Evolutionary conservation across 768 basidiomycete genomes (phyloP).

Genomic region (Asterophora parasitica): DNA sequence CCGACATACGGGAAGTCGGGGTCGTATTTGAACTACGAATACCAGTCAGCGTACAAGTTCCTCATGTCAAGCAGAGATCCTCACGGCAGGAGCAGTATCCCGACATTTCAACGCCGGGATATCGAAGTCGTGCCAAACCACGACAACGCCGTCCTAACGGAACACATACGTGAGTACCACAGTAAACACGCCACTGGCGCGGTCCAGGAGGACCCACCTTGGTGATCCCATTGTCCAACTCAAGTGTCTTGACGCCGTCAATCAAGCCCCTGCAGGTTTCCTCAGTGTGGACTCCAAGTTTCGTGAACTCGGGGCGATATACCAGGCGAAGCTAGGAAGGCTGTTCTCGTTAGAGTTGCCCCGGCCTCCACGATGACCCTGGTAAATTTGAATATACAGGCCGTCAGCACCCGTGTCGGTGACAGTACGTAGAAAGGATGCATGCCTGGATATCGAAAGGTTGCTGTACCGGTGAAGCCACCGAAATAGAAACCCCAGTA

Average conservation of each 20-base stretch:
- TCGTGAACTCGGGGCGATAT: slow-evolving; percentile 10
- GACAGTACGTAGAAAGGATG: not conserved
- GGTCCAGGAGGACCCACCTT: slow-evolving; percentile 34
- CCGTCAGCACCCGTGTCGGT: not conserved
- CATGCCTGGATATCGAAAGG: slow-evolving; percentile 12
- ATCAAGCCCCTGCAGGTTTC: slow-evolving; percentile 55
- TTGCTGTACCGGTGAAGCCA: too few relatives aligned
- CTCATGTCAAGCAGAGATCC: slow-evolving; percentile 13
- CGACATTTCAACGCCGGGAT: slow-evolving; percentile 60
- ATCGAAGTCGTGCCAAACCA: slow-evolving; percentile 79
- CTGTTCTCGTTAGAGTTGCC: slow-evolving; percentile 73
- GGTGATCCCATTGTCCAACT: slow-evolving; percentile 76
- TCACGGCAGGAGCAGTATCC: slow-evolving; percentile 63
- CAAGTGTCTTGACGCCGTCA: slow-evolving; percentile 71
- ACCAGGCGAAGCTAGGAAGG: slow-evolving; percentile 76
- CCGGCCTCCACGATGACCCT: slow-evolving; percentile 77
- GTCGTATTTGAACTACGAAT: slow-evolving; percentile 45
- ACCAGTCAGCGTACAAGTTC: not conserved
- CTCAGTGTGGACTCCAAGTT: not conserved
- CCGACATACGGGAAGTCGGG: slow-evolving; percentile 73
- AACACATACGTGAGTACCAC: too few relatives aligned
- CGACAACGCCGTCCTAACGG: slow-evolving; percentile 69
- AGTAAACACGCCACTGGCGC: too few relatives aligned
- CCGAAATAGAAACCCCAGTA: too few relatives aligned
- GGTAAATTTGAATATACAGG: not conserved